phyloP scores from a whole-genome alignment of 164 flowering plant genomes.

The Berberis thunbergii region DNA sequence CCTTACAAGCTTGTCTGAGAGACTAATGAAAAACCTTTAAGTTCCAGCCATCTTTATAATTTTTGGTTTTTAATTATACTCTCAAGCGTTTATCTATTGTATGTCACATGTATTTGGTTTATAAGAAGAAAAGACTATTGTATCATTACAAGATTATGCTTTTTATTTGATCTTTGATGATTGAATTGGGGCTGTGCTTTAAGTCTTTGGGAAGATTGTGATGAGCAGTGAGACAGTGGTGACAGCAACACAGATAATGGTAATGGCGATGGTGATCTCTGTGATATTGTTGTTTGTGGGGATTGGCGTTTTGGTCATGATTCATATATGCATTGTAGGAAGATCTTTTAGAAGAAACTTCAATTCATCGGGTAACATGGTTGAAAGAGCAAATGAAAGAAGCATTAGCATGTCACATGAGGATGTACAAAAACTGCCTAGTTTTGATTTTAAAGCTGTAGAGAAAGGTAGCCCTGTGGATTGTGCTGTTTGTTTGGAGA shows the following conservation, averaged over 20 bases:
- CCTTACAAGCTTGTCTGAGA: too few species aligned
- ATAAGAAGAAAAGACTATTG: too few species aligned
- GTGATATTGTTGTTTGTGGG: neutral
- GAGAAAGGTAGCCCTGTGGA: neutral
- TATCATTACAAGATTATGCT: too few species aligned
- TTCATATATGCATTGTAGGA: neutral
- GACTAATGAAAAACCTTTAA: too few species aligned
- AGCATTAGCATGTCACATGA: neutral
- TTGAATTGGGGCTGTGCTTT: neutral
- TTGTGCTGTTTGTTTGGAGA: constrained; percentile 1
- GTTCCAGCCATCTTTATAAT: too few species aligned
- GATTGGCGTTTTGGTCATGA: neutral
- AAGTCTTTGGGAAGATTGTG: neutral
- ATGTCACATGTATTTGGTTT: too few species aligned
- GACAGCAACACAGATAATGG: neutral
- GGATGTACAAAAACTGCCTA: neutral
- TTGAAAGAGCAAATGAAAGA: neutral
- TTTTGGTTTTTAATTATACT: too few species aligned
- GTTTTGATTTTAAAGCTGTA: neutral
- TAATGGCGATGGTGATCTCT: neutral
- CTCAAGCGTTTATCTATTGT: too few species aligned
- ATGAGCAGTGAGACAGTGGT: neutral
- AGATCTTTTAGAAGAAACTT: neutral
- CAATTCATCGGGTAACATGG: neutral
- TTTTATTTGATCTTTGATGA: too few species aligned